Conservation (phyloP, 2,329 filamentous ascomycete genomes). For the Pestalotiopsis sp. region DNA sequence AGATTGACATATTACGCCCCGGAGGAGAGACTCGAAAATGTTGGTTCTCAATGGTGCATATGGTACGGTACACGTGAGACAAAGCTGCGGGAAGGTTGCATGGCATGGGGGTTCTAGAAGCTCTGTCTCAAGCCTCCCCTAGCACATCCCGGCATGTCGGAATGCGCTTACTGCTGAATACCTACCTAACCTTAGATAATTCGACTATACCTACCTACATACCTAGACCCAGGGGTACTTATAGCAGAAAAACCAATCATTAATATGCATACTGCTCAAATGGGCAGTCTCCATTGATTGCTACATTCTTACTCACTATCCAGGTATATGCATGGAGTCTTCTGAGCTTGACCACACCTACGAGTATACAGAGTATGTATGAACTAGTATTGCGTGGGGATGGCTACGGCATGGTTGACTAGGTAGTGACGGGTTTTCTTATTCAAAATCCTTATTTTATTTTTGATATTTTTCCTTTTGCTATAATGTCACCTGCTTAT, state of each 20-base stretch:
- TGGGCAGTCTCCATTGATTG: not conserved
- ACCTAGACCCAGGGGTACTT: not conserved
- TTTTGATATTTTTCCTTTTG: not conserved
- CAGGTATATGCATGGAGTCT: too few relatives aligned
- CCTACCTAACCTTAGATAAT: too few relatives aligned
- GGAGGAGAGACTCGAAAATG: not conserved
- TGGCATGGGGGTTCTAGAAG: not conserved
- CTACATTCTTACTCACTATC: not conserved
- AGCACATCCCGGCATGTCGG: not conserved
- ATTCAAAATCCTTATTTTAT: not conserved
- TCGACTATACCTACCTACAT: not conserved
- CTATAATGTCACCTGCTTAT: not conserved
- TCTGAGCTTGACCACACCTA: too few relatives aligned
- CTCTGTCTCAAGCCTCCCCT: not conserved
- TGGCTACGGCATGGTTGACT: too few relatives aligned
- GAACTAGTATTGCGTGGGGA: too few relatives aligned
- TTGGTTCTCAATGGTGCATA: not conserved
- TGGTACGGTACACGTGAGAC: not conserved
- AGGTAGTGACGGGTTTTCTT: too few relatives aligned
- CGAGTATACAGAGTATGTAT: too few relatives aligned
- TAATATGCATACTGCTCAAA: not conserved
- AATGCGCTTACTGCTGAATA: not conserved
- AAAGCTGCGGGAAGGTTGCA: not conserved
- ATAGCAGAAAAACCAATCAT: not conserved
- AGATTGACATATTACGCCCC: not conserved